Evolutionary conservation across 164 flowering plant genomes (phyloP), one percentile per base, ranked within the genome.

Genomic region (Macadamia integrifolia): DNA sequence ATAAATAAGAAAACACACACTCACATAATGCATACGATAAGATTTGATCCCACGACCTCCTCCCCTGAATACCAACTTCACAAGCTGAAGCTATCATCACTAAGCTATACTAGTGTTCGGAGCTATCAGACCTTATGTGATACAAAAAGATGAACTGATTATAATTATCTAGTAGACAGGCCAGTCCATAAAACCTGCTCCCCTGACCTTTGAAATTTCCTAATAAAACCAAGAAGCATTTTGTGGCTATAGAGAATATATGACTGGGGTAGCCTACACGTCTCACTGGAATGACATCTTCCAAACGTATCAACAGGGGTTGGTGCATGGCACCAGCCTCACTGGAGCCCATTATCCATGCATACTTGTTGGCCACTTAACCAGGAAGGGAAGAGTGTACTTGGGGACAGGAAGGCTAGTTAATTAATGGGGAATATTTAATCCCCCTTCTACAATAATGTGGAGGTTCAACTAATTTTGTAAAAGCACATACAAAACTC

Each of bases 311-410:
- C 59, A 58, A 73, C 23, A 60, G 69, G 71, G 60, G 28, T 49
- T 60, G 30, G 52, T 80, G 80, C 79, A 80, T 77, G 81, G 76
- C 48, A 40, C 32, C 44, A 42, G 59, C 65, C 67, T 66, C 62
- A 68, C 70, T 82, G 80, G 78, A 70, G 60, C 72, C 73, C 79
- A 82, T 70, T 78, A 72, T 75, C 70, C 75, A 76, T 75, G 61
- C 74, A 83, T 78, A 80, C 80, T 76, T 85, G 86, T 85, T 85
- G 73, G 88, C 88, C 88, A 85, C 86, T 83, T 76, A 9, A 72
- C 53, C 65, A 60, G 60, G 69, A 58, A 65, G 69, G 43, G 14
- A 40, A 71, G 71, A 78, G 61, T 64, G 71, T 60, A 69, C 63
- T 75, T 75, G 74, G 75, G 61, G 86, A 80, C 83, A 80, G 64